These are phyloP conservation scores for Lagenidium giganteum DNA, from an alignment of 352 stramenopile genomes.

Conservation along the genomic window DNA sequence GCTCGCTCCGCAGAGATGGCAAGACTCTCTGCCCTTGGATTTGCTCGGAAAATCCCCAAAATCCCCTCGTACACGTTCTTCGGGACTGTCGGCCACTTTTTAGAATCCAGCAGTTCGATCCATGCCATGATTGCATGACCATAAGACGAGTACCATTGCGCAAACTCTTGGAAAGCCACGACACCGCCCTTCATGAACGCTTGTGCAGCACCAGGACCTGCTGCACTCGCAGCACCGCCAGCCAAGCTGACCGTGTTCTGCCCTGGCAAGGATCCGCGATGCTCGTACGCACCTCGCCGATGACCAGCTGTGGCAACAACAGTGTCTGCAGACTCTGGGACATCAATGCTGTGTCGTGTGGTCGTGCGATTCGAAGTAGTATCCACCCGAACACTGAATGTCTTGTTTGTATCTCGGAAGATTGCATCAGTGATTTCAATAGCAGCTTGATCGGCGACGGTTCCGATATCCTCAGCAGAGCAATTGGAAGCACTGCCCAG, in stretches of 20 bases:
- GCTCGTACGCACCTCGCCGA: constrained; percentile 44
- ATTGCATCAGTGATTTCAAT: constrained; percentile 81
- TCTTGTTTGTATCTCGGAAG: constrained; percentile 82
- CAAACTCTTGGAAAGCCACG: constrained; percentile 84
- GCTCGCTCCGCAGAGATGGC: too few relatives aligned
- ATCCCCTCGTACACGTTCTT: constrained; percentile 61
- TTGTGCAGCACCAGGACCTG: constrained; percentile 53
- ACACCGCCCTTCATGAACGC: constrained; percentile 70
- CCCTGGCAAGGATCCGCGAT: constrained; percentile 64
- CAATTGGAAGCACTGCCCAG: constrained; percentile 88
- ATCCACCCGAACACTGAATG: constrained; percentile 44
- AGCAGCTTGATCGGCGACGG: constrained; percentile 70
- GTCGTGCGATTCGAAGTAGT: constrained; percentile 24
- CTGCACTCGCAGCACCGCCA: constrained; percentile 42
- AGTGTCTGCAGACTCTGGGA: constrained; percentile 32
- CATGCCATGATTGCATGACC: constrained; percentile 83
- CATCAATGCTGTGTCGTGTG: constrained; percentile 58
- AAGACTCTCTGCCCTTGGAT: too few relatives aligned
- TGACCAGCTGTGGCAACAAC: constrained; percentile 22
- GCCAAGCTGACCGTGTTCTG: constrained; percentile 48
- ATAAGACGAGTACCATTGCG: constrained; percentile 77
- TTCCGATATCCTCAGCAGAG: constrained; percentile 76
- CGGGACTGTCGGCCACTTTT: constrained; percentile 78
- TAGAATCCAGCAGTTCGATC: constrained; percentile 79
- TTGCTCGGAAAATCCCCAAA: too few relatives aligned